Evolutionary conservation across 2,329 filamentous ascomycete genomes (phyloP).

Genomic region (Colletotrichum sansevieriae): DNA sequence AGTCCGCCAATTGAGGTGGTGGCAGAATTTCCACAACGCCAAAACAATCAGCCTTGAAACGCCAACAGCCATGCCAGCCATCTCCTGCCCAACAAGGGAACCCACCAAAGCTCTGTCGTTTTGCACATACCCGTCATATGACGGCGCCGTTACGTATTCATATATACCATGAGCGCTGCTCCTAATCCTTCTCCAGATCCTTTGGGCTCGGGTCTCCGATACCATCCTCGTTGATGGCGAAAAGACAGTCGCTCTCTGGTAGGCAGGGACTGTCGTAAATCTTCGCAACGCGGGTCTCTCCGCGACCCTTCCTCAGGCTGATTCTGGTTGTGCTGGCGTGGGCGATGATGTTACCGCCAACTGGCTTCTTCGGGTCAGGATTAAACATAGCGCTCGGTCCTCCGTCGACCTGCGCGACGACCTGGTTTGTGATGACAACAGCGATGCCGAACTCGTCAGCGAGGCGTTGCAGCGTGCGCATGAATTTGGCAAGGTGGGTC

Average conservation of each 20-base stretch:
- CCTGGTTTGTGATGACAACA: slow-evolving; percentile 98
- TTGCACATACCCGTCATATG: slow-evolving; percentile 24
- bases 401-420: slow-evolving; percentile 97
- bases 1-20: not conserved
- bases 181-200: slow-evolving; percentile 86
- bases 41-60: slow-evolving; percentile 44
- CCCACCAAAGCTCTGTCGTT: slow-evolving; percentile 26
- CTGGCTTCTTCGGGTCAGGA: slow-evolving; percentile 98
- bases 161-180: not conserved
- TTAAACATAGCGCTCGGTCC: slow-evolving; percentile 99
- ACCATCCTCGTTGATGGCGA: slow-evolving; percentile 96
- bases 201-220: slow-evolving; percentile 97
- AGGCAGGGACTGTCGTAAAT: slow-evolving; percentile 99
- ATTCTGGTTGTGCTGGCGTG: slow-evolving; percentile 96
- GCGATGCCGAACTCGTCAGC: slow-evolving; percentile 93
- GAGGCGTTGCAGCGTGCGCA: slow-evolving; percentile 84
- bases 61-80: slow-evolving; percentile 48
- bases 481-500: slow-evolving; percentile 88
- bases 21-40: slow-evolving; percentile 30
- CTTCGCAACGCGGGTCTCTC: slow-evolving; percentile 96
- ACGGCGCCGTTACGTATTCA: not conserved
- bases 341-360: slow-evolving; percentile 98
- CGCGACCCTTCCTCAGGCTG: slow-evolving; percentile 94
- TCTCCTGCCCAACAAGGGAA: slow-evolving; percentile 19
- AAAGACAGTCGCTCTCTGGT: slow-evolving; percentile 95